Conservation (phyloP, 495 filamentous ascomycete genomes). For the Aspergillus taichungensis region DNA sequence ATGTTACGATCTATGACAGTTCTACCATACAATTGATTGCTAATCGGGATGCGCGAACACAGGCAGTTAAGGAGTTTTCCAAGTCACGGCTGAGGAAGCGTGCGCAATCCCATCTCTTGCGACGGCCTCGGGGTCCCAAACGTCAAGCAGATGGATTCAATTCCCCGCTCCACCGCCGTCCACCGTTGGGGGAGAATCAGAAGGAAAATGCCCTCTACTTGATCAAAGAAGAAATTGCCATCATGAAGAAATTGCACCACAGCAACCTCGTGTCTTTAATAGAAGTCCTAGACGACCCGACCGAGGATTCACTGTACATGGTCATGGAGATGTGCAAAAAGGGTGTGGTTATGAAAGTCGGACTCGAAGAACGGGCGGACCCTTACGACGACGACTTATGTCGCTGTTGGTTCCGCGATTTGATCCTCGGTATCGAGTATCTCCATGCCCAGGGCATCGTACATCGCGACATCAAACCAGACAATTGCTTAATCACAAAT, state of each 20-base stretch:
- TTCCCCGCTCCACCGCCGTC: constrained; percentile 48
- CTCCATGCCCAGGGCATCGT: constrained; percentile 91
- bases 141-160: constrained; percentile 54
- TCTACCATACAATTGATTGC: background rate
- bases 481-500: constrained; percentile 83
- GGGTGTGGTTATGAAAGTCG: constrained; percentile 94
- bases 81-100: constrained; percentile 88
- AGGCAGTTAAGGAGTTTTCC: constrained; percentile 98
- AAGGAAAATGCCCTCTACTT: constrained; percentile 74
- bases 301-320: constrained; percentile 95
- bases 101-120: constrained; percentile 82
- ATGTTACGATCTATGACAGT: no score
- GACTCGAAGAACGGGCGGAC: constrained; percentile 69
- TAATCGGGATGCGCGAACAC: background rate
- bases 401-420: constrained; percentile 86
- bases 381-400: constrained; percentile 81
- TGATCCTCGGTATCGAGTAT: constrained; percentile 95
- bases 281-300: constrained; percentile 91
- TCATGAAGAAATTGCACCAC: constrained; percentile 98
- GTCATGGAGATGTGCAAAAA: constrained; percentile 99
- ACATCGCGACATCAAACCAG: constrained; percentile 96
- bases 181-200: constrained; percentile 44
- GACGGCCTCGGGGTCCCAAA: constrained; percentile 50
- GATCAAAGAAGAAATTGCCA: constrained; percentile 94
- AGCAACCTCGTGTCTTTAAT: constrained; percentile 85